Conservation (phyloP, 257 asterid species). For the Mitragyna speciosa region DNA sequence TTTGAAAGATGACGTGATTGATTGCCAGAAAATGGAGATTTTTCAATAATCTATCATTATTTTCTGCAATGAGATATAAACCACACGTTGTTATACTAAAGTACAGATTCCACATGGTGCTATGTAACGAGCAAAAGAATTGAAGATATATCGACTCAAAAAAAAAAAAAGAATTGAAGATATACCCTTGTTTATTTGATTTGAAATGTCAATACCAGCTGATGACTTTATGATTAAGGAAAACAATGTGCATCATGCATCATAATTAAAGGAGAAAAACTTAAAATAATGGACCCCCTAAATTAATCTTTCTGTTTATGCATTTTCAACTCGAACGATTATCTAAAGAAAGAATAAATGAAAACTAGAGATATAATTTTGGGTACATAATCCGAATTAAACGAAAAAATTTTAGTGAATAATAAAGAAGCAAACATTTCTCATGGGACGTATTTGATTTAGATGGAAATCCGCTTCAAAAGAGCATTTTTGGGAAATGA, state of each 20-base stretch:
- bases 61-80: not conserved
- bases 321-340: not conserved
- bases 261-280: not conserved
- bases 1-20: not conserved
- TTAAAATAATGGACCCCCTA: too few species aligned
- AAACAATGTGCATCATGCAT: not conserved
- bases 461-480: not conserved
- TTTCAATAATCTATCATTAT: not conserved
- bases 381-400: not conserved
- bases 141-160: not conserved
- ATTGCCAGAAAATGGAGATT: not conserved
- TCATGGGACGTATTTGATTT: constrained; percentile 1
- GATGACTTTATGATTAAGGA: not conserved
- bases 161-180: too few species aligned
- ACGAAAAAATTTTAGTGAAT: not conserved
- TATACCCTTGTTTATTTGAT: too few species aligned
- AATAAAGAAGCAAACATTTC: not conserved
- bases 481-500: not conserved
- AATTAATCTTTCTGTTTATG: not conserved
- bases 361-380: not conserved
- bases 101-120: not conserved
- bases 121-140: not conserved
- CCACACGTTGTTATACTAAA: not conserved
- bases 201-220: too few species aligned
- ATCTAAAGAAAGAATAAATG: not conserved